phyloP scores from a whole-genome alignment of 2,329 filamentous ascomycete genomes.

The Seiridium cupressi region DNA sequence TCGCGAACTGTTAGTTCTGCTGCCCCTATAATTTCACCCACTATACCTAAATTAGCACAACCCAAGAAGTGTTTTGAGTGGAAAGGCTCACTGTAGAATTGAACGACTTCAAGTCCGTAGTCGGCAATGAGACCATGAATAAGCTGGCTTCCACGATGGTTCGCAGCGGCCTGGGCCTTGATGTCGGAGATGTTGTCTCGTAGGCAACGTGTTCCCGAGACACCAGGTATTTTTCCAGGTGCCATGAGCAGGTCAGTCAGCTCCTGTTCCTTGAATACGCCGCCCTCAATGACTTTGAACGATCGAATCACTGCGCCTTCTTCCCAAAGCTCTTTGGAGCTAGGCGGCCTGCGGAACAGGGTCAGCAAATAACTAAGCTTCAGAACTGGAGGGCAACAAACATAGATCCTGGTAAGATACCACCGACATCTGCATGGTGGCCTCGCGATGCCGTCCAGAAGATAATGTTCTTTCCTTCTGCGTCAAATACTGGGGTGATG shows the following conservation, averaged over 20 bases:
- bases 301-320: slow-evolving; percentile 65
- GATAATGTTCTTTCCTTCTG: slow-evolving; percentile 13
- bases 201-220: slow-evolving; percentile 74
- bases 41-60: not conserved
- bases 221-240: slow-evolving; percentile 72
- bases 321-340: slow-evolving; percentile 63
- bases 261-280: slow-evolving; percentile 74
- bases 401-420: slow-evolving; percentile 44
- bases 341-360: slow-evolving; percentile 59
- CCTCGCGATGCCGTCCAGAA: slow-evolving; percentile 64
- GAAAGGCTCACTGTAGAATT: slow-evolving; percentile 44
- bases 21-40: slow-evolving; percentile 79
- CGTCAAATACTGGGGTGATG: slow-evolving; percentile 33
- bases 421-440: slow-evolving; percentile 76
- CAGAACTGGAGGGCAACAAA: slow-evolving; percentile 43
- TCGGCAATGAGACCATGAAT: slow-evolving; percentile 71
- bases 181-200: slow-evolving; percentile 84
- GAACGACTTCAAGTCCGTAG: slow-evolving; percentile 69
- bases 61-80: no score
- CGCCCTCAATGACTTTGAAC: slow-evolving; percentile 72
- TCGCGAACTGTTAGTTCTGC: slow-evolving; percentile 74
- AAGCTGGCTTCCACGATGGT: slow-evolving; percentile 78
- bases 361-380: not conserved
- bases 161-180: slow-evolving; percentile 83
- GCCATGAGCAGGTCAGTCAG: slow-evolving; percentile 72